A percentile compares a stretch with the other conserved stretches of the same genome.
Conservation (phyloP, 257 asterid genomes). For the Salvia miltiorrhiza region DNA sequence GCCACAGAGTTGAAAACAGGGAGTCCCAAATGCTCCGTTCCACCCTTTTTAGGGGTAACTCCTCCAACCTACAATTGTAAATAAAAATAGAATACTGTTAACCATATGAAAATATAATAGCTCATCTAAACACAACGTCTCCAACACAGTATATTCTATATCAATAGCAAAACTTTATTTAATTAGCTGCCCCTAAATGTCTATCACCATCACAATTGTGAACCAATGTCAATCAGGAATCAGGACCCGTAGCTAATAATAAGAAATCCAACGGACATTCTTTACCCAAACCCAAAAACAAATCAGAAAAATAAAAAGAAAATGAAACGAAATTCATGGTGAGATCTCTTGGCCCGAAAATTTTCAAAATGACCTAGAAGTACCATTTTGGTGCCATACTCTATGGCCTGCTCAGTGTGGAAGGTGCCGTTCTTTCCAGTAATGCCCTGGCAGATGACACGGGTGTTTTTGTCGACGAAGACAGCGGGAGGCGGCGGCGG, state of each 20-base stretch:
- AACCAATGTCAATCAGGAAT: neutral
- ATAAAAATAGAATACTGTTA: neutral
- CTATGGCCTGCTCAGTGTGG: slow-evolving; percentile 96
- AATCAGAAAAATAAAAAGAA: neutral
- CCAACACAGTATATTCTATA: neutral
- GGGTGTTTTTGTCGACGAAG: slow-evolving; percentile 92
- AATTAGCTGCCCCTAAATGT: neutral
- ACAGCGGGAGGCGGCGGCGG: slow-evolving; percentile 88
- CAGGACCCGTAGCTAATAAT: neutral
- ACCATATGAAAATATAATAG: neutral
- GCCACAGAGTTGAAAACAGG: slow-evolving; percentile 90
- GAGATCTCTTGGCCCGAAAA: neutral
- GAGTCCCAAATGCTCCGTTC: slow-evolving; percentile 94
- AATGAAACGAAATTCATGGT: neutral
- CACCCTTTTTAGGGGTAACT: slow-evolving; percentile 93
- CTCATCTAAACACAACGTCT: neutral
- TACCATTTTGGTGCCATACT: slow-evolving; percentile 96
- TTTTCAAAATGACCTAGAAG: neutral
- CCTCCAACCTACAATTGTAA: slow-evolving; percentile 76
- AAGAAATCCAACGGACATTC: neutral
- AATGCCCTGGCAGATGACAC: slow-evolving; percentile 94
- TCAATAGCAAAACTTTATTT: neutral
- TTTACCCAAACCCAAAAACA: neutral
- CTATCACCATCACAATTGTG: neutral
- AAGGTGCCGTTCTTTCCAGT: slow-evolving; percentile 97